These are phyloP conservation scores for Talaromyces trachyspermus DNA, from an alignment of 495 filamentous ascomycete genomes.

Conservation along the genomic window DNA sequence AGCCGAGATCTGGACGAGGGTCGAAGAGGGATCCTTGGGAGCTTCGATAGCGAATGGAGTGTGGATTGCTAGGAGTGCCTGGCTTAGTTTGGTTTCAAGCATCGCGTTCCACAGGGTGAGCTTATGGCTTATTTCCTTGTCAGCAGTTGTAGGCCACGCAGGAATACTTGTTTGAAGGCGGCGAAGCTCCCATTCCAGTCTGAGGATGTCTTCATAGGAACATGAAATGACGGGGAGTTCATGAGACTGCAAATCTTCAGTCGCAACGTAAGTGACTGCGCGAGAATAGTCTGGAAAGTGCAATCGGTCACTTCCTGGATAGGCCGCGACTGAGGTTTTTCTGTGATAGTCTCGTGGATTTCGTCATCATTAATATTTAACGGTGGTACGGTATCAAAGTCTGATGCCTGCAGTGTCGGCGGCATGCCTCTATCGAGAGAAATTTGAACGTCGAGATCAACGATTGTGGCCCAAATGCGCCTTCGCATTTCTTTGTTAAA, in stretches of 20 bases:
- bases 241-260: slow-evolving; percentile 31
- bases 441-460: slow-evolving; percentile 55
- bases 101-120: slow-evolving; percentile 24
- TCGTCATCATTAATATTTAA: slow-evolving; percentile 44
- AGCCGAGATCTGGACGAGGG: slow-evolving; percentile 32
- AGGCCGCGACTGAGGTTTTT: slow-evolving; percentile 24
- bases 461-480: slow-evolving; percentile 59
- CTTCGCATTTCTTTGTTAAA: slow-evolving; percentile 59
- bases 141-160: slow-evolving; percentile 18
- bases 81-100: slow-evolving; percentile 30
- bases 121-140: slow-evolving; percentile 23
- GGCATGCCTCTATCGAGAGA: slow-evolving; percentile 53
- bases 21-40: slow-evolving; percentile 28
- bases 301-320: slow-evolving; percentile 29
- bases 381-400: slow-evolving; percentile 51
- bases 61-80: slow-evolving; percentile 32
- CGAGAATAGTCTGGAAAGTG: slow-evolving; percentile 28
- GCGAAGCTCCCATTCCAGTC: slow-evolving; percentile 33
- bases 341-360: slow-evolving; percentile 27
- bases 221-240: slow-evolving; percentile 38
- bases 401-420: slow-evolving; percentile 43
- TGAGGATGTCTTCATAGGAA: slow-evolving; percentile 38
- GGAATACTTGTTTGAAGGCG: slow-evolving; percentile 32
- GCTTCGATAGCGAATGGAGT: slow-evolving; percentile 40
- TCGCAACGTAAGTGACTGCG: slow-evolving; percentile 28